phyloP scores from a whole-genome alignment of 306 rosid species.

The Oxytropis ochrocephala region DNA sequence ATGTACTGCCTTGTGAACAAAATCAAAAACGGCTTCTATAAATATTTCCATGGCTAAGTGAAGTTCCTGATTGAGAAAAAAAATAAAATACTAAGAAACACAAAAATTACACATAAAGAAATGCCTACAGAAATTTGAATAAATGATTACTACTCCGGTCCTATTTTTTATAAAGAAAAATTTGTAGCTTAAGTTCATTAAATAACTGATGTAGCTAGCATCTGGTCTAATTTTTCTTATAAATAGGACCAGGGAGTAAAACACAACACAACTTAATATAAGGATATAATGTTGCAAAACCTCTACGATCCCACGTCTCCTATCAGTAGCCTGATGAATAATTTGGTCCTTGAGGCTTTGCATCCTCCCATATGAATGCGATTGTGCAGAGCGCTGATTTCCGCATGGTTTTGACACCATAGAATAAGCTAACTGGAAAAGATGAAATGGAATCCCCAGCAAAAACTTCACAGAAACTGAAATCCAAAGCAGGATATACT shows the following conservation, averaged over 20 bases:
- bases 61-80: constrained; percentile 59
- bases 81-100: constrained; percentile 11
- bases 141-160: background rate
- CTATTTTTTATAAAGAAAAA: too few relatives aligned
- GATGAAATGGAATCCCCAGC: constrained; percentile 42
- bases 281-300: constrained; percentile 28
- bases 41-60: constrained; percentile 68
- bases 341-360: constrained; percentile 65
- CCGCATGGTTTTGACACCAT: constrained; percentile 25
- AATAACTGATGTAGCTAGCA: too few relatives aligned
- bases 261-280: constrained; percentile 7
- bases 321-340: constrained; percentile 68
- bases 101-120: background rate
- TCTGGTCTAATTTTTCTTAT: too few relatives aligned
- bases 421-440: constrained; percentile 29
- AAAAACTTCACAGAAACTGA: constrained; percentile 44
- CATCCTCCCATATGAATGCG: constrained; percentile 33
- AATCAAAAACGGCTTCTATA: constrained; percentile 76
- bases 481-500: constrained; percentile 44
- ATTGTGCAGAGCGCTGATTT: constrained; percentile 17
- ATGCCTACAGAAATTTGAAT: background rate
- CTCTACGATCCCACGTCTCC: constrained; percentile 95
- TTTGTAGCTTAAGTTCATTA: too few relatives aligned
- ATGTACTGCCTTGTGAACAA: constrained; percentile 65
- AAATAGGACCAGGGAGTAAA: background rate